phyloP scores from a whole-genome alignment of 768 basidiomycete species.

The Lactarius vividus region DNA sequence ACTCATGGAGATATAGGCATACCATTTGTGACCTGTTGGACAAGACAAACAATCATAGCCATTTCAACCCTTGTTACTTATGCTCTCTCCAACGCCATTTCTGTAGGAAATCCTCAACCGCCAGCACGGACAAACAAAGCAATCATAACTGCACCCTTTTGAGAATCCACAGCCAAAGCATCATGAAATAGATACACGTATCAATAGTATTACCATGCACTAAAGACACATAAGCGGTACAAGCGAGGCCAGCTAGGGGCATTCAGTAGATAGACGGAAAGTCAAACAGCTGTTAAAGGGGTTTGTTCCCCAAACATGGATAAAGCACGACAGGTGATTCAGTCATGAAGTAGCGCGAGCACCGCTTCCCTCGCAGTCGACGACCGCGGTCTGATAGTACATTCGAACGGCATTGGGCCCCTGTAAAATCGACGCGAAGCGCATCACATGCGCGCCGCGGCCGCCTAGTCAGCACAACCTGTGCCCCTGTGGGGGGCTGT shows the following conservation, averaged over 20 bases:
- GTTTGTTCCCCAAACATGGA: neutral
- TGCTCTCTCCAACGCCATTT: too few relatives aligned
- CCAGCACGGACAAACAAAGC: neutral
- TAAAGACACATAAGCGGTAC: neutral
- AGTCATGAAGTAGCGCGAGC: conserved; percentile 10
- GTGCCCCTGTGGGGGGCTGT: neutral
- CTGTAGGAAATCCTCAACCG: neutral
- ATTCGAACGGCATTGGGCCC: conserved; percentile 17
- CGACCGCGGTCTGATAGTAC: conserved; percentile 15
- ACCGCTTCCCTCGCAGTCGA: conserved; percentile 2
- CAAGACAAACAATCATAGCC: too few relatives aligned
- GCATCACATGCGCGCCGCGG: neutral
- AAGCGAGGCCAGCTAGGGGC: too few relatives aligned
- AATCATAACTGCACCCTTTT: neutral
- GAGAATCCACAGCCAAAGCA: neutral
- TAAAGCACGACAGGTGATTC: neutral
- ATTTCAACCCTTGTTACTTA: too few relatives aligned
- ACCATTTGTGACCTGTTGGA: too few relatives aligned
- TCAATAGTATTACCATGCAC: neutral
- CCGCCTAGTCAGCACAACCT: neutral
- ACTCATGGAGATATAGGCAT: too few relatives aligned
- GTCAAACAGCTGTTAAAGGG: neutral
- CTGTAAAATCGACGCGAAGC: conserved; percentile 8
- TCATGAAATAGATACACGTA: neutral
- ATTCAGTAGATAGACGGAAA: neutral